Evolutionary conservation across 495 filamentous ascomycete genomes (phyloP), one percentile per base, ranked within the genome.

Genomic region (Sordaria brevicollis): DNA sequence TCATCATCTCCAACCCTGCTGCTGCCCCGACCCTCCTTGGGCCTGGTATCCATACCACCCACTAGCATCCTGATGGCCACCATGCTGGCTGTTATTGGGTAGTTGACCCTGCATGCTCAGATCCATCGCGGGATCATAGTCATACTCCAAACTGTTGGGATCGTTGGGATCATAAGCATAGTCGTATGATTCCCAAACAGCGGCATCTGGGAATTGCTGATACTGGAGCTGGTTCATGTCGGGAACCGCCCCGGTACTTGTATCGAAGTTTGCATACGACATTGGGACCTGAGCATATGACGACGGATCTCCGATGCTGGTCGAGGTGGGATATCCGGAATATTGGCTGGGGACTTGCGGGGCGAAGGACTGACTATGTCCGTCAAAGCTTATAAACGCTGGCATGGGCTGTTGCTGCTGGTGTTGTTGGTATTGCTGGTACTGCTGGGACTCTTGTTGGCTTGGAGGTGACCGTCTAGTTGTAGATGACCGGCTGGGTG

Each of bases 261-360:
- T 62, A 25, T 6, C 25, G 0, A 33, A 62, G 49, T 62, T 62
- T 17, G 6, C 49, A 17, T 31, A 15, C 21, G 25, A 8, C 5
- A 31, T 25, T 31, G 49, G 25, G 25, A 31, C 49, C 5, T 25
- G 49, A 17, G 49, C 49, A 31, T 31, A 62, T 0, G 25, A 17
- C 2, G 25, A 62, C 25, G 49, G 13, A 17, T 29, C 49, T 13
- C 25, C 25, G 13, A 62, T 2, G 25, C 1, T 4, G 5, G 25
- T 4, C 3, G 49, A 62, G 1, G 49, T 62, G 25, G 49, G 49
- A 62, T 62, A 62, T 29, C 49, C 49, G 29, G 39, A 17, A n/a
- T 68, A 70, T 21, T 74, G 71, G 15, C 39, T 43, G 6, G 69
- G 68, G n/a, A 73, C 72, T 35, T 8, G 57, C 21, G 67, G 36